Evolutionary conservation across 495 filamentous ascomycete genomes (phyloP), one percentile per base, ranked within the genome.

Genomic region (Hypoxylon cercidicola): DNA sequence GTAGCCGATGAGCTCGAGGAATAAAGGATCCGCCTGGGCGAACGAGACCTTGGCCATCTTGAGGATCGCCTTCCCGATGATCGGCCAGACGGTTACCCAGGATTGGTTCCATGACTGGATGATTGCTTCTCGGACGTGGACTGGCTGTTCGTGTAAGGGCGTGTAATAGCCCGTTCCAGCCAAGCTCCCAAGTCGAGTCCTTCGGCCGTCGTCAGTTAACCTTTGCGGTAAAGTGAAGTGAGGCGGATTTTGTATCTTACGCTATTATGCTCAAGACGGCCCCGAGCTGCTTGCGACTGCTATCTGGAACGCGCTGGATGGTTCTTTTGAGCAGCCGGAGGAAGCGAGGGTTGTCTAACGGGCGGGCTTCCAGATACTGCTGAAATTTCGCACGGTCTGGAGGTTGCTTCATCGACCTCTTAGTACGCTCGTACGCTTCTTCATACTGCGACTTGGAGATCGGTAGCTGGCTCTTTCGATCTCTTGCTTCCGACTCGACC

Each of bases 111-210:
- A 91, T 28, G 77, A 62, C 19, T 83, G 77, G 9, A 93, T 74
- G 37, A 91, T 80, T 20, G 82, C 79, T 69, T 89, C 81, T 2
- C 91, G 85, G 30, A 84, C 76, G 35, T 79, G 73, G 7, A 88
- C 62, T 2, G 88, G 81, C 62, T 90, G 90, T 49, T 85, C 76
- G 51, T 89, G 82, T 19, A 93, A 74, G 0, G 85, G 84, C 1
- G 81, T 88, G 28, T 78, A 78, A 19, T 85, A 86, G 19, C 89
- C 89, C 0, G 90, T 93, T 16, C 88, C 73, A 13, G 90, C 72
- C 13, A 91, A 71, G 32, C 87, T 91, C 8, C 90, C 90, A 0
- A 86, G 75, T n/a, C 82, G 82, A 25, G 89, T 90, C 60, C 89
- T 93, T 70, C 41, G 21, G 18, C 30, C 50, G 39, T 73, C 35